phyloP scores from a whole-genome alignment of 2,329 filamentous ascomycete genomes.

The Teratosphaeria destructans region DNA sequence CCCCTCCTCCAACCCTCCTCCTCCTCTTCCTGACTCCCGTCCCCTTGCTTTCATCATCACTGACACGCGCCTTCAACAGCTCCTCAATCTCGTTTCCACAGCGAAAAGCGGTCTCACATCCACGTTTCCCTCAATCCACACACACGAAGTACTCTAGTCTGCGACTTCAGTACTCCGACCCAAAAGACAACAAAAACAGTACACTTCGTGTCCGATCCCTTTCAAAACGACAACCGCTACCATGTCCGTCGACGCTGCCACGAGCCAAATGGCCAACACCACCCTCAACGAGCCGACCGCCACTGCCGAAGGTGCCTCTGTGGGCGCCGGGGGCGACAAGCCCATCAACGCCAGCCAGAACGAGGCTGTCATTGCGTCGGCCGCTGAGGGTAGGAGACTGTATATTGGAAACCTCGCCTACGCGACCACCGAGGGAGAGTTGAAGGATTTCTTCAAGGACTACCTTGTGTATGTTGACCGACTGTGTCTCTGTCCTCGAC shows the following conservation, averaged over 20 bases:
- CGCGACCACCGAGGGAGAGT: conserved; percentile 99
- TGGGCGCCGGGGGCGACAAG: conserved; percentile 44
- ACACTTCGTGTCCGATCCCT: conserved; percentile 44
- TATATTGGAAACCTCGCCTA: conserved; percentile 99
- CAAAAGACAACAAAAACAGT: conserved; percentile 5
- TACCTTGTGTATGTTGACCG: conserved; percentile 83
- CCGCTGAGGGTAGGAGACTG: conserved; percentile 95
- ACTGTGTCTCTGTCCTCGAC: conserved; percentile 2
- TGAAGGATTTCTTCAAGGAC: conserved; percentile 99
- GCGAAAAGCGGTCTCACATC: conserved; percentile 8
- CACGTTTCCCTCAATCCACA: conserved; percentile 31
- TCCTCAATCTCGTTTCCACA: conserved; percentile 40
- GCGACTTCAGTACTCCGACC: conserved; percentile 6
- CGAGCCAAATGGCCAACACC: conserved; percentile 57
- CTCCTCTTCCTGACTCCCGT: background rate
- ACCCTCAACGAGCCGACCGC: conserved; percentile 48
- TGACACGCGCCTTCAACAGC: conserved; percentile 19
- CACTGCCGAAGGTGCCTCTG: conserved; percentile 46
- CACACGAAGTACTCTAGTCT: conserved; percentile 22
- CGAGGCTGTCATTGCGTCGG: conserved; percentile 90
- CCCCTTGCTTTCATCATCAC: background rate
- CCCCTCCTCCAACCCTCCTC: background rate
- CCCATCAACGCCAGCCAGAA: conserved; percentile 64
- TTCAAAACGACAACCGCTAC: conserved; percentile 43
- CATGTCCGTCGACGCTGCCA: conserved; percentile 85